These are phyloP conservation scores for Nosema muscidifuracis DNA, from an alignment of 371 early-diverging fungal genomes.

Conservation along the genomic window DNA sequence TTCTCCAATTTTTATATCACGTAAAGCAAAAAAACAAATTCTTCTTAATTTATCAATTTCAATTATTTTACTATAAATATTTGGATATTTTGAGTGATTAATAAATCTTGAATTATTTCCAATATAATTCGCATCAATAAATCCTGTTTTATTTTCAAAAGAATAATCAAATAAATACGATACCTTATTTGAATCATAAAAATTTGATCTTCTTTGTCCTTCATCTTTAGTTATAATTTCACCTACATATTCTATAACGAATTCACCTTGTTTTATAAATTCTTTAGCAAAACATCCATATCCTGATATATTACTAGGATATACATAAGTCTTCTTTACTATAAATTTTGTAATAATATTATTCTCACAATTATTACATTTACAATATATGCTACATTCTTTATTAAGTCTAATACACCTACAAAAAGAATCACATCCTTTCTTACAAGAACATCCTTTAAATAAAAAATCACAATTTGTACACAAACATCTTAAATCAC, in stretches of 20 bases:
- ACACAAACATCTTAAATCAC: conserved; percentile 50
- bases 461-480: conserved; percentile 33
- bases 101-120: conserved; percentile 57
- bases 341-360: not conserved
- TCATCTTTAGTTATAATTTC: conserved; percentile 69
- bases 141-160: conserved; percentile 7
- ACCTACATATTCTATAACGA: conserved; percentile 77
- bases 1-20: conserved; percentile 44
- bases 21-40: conserved; percentile 50
- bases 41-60: conserved; percentile 21
- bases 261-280: conserved; percentile 65
- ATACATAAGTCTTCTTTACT: conserved; percentile 10
- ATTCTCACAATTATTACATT: conserved; percentile 24
- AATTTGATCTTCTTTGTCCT: conserved; percentile 54
- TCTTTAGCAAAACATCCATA: conserved; percentile 70
- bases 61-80: conserved; percentile 24
- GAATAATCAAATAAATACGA: conserved; percentile 56
- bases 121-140: conserved; percentile 50
- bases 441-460: conserved; percentile 14
- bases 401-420: conserved; percentile 21
- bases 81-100: conserved; percentile 54
- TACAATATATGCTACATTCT: conserved; percentile 41
- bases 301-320: conserved; percentile 62
- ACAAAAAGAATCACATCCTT: conserved; percentile 23
- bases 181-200: conserved; percentile 52